Conservation (phyloP, 202 grass and related monocot species). For the Zoysia matrella region DNA sequence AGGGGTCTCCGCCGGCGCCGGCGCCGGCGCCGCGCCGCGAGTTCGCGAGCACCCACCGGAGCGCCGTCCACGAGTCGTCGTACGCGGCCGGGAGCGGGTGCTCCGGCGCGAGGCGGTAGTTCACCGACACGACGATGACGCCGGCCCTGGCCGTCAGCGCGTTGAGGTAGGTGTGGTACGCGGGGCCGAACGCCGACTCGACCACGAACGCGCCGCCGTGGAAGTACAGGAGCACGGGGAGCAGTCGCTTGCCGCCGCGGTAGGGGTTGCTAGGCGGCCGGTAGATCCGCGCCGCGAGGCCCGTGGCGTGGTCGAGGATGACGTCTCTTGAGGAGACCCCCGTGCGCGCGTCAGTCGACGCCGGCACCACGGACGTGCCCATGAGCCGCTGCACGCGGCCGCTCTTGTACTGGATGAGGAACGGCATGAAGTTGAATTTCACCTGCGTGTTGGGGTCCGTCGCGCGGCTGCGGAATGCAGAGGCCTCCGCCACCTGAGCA, state of each 20-base stretch:
- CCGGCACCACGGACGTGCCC: slow-evolving; percentile 44
- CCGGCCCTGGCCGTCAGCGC: slow-evolving; percentile 46
- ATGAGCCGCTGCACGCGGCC: slow-evolving; percentile 56
- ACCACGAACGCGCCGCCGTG: slow-evolving; percentile 76
- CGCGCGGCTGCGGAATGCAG: slow-evolving; percentile 34
- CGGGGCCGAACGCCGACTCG: slow-evolving; percentile 67
- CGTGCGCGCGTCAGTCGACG: slow-evolving; percentile 45
- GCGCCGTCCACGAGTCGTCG: slow-evolving; percentile 47
- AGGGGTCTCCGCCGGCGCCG: slow-evolving; percentile 10
- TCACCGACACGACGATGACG: slow-evolving; percentile 59
- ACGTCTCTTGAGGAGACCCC: slow-evolving; percentile 65
- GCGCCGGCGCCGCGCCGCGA: neutral
- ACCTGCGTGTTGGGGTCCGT: slow-evolving; percentile 42
- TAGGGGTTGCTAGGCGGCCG: too few relatives aligned
- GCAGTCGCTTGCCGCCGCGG: neutral
- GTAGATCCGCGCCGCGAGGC: slow-evolving; percentile 54
- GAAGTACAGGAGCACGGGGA: slow-evolving; percentile 72
- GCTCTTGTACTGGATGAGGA: slow-evolving; percentile 60
- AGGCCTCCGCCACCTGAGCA: neutral
- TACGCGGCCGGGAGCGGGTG: slow-evolving; percentile 56
- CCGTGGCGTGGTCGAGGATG: slow-evolving; percentile 35
- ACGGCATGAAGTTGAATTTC: slow-evolving; percentile 64
- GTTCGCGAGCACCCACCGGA: slow-evolving; percentile 30
- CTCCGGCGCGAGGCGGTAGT: slow-evolving; percentile 65
- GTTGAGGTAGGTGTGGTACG: slow-evolving; percentile 67